phyloP scores from a whole-genome alignment of 805 yeast species.

The Kazachstania taianensis region DNA sequence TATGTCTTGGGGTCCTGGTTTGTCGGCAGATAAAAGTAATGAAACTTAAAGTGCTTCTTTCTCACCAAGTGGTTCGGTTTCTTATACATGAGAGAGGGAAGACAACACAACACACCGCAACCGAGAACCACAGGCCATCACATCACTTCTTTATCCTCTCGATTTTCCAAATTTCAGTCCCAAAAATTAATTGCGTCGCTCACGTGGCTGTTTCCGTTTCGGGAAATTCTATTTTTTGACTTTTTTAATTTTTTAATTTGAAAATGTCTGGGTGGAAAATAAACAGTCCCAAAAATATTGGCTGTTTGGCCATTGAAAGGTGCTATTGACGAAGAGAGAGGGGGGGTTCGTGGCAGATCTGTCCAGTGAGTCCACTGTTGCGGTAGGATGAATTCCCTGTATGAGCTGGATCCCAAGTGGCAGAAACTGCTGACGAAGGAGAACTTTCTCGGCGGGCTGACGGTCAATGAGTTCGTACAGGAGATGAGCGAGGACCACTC shows the following conservation, averaged over 20 bases:
- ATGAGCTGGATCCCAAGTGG: conserved; percentile 57
- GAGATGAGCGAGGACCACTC: conserved; percentile 59
- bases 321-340: background rate
- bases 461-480: conserved; percentile 74
- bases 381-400: conserved; percentile 33
- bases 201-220: background rate
- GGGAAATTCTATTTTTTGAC: background rate
- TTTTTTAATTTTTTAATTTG: background rate
- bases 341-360: background rate
- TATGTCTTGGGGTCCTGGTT: conserved; percentile 29
- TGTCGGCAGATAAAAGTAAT: conserved; percentile 34
- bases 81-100: too few relatives aligned
- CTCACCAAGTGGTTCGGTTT: conserved; percentile 22
- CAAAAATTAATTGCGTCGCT: background rate
- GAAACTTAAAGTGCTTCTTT: conserved; percentile 32
- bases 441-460: conserved; percentile 55
- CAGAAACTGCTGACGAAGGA: conserved; percentile 46
- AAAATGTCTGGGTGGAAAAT: too few relatives aligned
- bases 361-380: background rate
- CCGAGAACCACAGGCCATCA: background rate
- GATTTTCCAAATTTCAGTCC: background rate
- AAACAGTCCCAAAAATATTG: background rate
- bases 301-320: background rate
- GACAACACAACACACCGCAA: background rate
- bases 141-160: too few relatives aligned